A percentile compares a stretch with the other conserved stretches of the same genome.
Conservation (phyloP, 768 basidiomycete genomes). For the Collybia sordida region DNA sequence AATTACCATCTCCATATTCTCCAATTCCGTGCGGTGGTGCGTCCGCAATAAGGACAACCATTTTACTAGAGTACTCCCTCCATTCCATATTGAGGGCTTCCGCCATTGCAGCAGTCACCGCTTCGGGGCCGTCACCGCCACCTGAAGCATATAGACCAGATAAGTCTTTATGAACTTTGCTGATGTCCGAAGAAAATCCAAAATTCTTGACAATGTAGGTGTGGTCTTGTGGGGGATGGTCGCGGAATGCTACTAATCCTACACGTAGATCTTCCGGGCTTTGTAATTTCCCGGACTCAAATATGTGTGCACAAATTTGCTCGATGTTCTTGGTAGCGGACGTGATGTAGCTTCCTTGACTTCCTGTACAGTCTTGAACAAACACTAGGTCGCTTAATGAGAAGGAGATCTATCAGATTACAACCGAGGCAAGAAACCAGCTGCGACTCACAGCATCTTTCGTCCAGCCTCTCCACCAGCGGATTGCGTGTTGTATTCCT, state of each 20-base stretch:
- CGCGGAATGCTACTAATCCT: conserved; percentile 91
- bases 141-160: conserved; percentile 85
- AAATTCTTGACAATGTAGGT: conserved; percentile 93
- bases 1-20: conserved; percentile 91
- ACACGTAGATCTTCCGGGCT: conserved; percentile 85
- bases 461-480: conserved; percentile 35
- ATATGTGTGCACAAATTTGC: conserved; percentile 91
- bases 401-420: conserved; percentile 15
- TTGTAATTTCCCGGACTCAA: conserved; percentile 91
- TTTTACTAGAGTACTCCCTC: conserved; percentile 86
- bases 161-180: conserved; percentile 81
- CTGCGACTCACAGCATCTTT: conserved; percentile 70
- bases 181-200: conserved; percentile 91
- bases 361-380: conserved; percentile 93
- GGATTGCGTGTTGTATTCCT: conserved; percentile 28
- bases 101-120: conserved; percentile 89
- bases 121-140: conserved; percentile 95
- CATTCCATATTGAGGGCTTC: conserved; percentile 90
- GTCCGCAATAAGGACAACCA: conserved; percentile 96
- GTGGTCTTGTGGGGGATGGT: conserved; percentile 97
- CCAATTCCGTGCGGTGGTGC: conserved; percentile 98
- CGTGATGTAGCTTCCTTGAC: conserved; percentile 87
- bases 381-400: conserved; percentile 82
- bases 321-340: conserved; percentile 97
- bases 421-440: conserved; percentile 3